These are phyloP conservation scores for Adiantum capillusveneris DNA, from an alignment of 75 land plant genomes.

Conservation along the genomic window DNA sequence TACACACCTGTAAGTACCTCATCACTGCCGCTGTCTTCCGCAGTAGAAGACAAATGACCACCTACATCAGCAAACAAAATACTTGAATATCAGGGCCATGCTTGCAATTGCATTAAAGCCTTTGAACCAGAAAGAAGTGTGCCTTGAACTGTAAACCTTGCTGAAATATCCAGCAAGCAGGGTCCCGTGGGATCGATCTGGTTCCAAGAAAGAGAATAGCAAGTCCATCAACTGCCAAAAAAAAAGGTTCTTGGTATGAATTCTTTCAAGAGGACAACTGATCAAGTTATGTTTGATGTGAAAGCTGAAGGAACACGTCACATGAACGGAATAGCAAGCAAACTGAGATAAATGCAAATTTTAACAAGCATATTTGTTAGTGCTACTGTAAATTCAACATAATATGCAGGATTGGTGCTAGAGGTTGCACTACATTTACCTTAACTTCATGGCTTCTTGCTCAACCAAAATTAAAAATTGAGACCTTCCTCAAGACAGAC, in stretches of 20 bases:
- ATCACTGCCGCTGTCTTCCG: conserved; percentile 71
- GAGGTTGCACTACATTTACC: too few relatives aligned
- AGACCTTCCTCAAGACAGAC: too few relatives aligned
- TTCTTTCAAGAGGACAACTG: neutral
- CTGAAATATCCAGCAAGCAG: conserved; percentile 92
- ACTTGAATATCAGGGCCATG: neutral
- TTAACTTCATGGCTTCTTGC: too few relatives aligned
- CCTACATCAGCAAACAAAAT: conserved; percentile 30
- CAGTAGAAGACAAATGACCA: conserved; percentile 77
- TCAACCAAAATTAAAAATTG: too few relatives aligned
- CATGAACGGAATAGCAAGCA: too few relatives aligned
- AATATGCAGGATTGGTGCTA: too few relatives aligned
- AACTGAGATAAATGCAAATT: too few relatives aligned
- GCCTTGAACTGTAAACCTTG: conserved; percentile 46
- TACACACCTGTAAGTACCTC: conserved; percentile 83
- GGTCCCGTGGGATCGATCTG: conserved; percentile 63
- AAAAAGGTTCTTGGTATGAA: neutral
- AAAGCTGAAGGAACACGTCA: too few relatives aligned
- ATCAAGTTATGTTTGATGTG: too few relatives aligned
- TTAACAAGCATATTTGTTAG: too few relatives aligned
- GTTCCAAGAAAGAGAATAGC: conserved; percentile 89
- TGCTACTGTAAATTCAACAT: too few relatives aligned
- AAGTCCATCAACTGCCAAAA: conserved; percentile 61
- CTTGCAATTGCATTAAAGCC: neutral
- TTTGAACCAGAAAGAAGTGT: neutral